These are phyloP conservation scores for Candida glaebosa DNA, from an alignment of 805 yeast species.

Conservation along the genomic window DNA sequence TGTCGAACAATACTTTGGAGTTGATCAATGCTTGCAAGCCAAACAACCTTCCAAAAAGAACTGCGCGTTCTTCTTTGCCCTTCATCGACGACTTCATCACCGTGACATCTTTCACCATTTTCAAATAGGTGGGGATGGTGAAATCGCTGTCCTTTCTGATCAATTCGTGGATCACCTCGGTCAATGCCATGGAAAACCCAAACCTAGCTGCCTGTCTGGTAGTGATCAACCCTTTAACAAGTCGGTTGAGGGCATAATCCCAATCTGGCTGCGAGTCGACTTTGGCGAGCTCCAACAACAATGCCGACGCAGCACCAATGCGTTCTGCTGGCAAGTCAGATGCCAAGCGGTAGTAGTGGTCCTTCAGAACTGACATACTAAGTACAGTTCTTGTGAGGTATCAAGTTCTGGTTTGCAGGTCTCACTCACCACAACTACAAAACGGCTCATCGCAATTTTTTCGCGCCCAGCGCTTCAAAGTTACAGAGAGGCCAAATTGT, in stretches of 20 bases:
- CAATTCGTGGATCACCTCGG: conserved; percentile 53
- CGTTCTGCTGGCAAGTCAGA: conserved; percentile 75
- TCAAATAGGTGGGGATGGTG: conserved; percentile 32
- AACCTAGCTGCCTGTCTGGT: conserved; percentile 79
- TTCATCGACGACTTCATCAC: conserved; percentile 41
- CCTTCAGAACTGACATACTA: conserved; percentile 56
- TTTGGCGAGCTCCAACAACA: conserved; percentile 56
- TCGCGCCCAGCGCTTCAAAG: no score
- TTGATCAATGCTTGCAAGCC: conserved; percentile 74
- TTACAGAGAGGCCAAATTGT: no score
- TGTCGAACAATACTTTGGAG: conserved; percentile 28
- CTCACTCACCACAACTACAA: not conserved
- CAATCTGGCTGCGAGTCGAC: conserved; percentile 55
- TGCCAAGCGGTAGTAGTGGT: conserved; percentile 72
- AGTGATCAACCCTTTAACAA: conserved; percentile 78
- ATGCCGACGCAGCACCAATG: conserved; percentile 61
- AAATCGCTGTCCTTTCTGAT: conserved; percentile 27
- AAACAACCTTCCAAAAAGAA: conserved; percentile 78
- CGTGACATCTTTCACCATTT: conserved; percentile 37
- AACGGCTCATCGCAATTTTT: conserved; percentile 7
- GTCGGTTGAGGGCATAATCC: conserved; percentile 75
- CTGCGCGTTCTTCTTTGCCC: conserved; percentile 81
- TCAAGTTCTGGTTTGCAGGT: no score
- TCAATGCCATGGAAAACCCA: conserved; percentile 84
- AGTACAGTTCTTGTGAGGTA: not conserved